Conservation (phyloP, 495 filamentous ascomycete genomes). For the Penicillium subrubescens region DNA sequence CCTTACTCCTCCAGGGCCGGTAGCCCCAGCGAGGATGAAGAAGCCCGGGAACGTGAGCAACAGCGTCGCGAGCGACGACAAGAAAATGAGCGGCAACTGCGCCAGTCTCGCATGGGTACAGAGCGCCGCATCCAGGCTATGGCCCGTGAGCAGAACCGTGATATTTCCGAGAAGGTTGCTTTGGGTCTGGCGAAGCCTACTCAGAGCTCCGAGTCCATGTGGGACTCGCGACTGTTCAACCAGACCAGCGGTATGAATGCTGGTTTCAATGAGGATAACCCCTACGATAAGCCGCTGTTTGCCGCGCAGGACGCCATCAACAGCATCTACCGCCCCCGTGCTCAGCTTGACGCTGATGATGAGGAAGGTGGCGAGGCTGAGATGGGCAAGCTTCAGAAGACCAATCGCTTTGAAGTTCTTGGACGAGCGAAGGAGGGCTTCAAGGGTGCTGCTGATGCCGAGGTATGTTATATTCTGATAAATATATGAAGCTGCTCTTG, state of each 20-base stretch:
- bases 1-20: slow-evolving; percentile 62
- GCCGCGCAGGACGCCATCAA: slow-evolving; percentile 94
- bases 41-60: slow-evolving; percentile 71
- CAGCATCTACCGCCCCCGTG: slow-evolving; percentile 86
- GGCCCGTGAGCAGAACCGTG: slow-evolving; percentile 92
- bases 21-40: slow-evolving; percentile 63
- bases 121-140: slow-evolving; percentile 88
- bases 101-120: slow-evolving; percentile 93
- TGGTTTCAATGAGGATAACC: slow-evolving; percentile 97
- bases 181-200: slow-evolving; percentile 95
- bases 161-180: slow-evolving; percentile 97
- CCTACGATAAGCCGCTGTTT: slow-evolving; percentile 96
- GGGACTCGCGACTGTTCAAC: slow-evolving; percentile 94
- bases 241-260: slow-evolving; percentile 83
- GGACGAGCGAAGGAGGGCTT: slow-evolving; percentile 86
- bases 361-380: slow-evolving; percentile 81
- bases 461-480: slow-evolving; percentile 55
- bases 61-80: slow-evolving; percentile 75
- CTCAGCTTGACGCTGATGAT: slow-evolving; percentile 67
- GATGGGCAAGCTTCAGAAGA: slow-evolving; percentile 84
- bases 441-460: slow-evolving; percentile 83
- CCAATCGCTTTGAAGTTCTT: slow-evolving; percentile 79
- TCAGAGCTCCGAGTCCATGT: slow-evolving; percentile 87
- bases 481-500: neutral
- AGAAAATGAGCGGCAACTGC: slow-evolving; percentile 84